Conservation (phyloP, 2,329 filamentous ascomycete genomes). For the Aspergillus melleus region DNA sequence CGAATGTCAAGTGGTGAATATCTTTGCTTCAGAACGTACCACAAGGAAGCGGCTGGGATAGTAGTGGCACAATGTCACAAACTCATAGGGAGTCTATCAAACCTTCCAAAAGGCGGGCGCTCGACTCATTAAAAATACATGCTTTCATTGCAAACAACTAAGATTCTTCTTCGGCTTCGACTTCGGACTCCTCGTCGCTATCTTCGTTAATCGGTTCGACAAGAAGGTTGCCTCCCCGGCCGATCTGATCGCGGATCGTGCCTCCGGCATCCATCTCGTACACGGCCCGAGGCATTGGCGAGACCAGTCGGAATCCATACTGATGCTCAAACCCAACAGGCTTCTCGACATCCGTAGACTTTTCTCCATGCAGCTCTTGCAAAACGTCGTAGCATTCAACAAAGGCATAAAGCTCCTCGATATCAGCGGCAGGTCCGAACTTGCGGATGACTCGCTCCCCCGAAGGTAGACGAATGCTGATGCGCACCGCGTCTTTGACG, state of each 20-base stretch:
- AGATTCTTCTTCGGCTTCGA: constrained; percentile 18
- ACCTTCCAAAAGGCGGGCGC: not conserved
- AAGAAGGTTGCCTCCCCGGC: constrained; percentile 81
- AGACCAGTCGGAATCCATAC: constrained; percentile 83
- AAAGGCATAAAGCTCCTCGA: constrained; percentile 94
- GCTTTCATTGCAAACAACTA: constrained; percentile 26
- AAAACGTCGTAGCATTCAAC: constrained; percentile 83
- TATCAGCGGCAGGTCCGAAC: constrained; percentile 66
- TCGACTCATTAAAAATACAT: constrained; percentile 12
- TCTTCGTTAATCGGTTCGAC: constrained; percentile 69
- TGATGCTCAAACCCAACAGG: constrained; percentile 74
- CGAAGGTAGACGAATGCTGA: constrained; percentile 62
- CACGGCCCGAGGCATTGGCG: constrained; percentile 79
- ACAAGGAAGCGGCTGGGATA: not conserved
- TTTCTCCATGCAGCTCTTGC: constrained; percentile 33
- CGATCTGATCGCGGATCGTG: constrained; percentile 71
- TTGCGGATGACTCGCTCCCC: constrained; percentile 74
- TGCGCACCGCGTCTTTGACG: constrained; percentile 70
- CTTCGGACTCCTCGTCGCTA: constrained; percentile 49
- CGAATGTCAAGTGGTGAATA: not conserved
- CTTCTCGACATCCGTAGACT: constrained; percentile 44
- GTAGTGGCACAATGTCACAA: not conserved
- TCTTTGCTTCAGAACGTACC: not conserved
- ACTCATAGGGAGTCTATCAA: not conserved
- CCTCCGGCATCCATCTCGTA: constrained; percentile 68